Evolutionary conservation across 345 rosid genomes (phyloP), one percentile per base, ranked within the genome.

Genomic region (Hibiscus syriacus): DNA sequence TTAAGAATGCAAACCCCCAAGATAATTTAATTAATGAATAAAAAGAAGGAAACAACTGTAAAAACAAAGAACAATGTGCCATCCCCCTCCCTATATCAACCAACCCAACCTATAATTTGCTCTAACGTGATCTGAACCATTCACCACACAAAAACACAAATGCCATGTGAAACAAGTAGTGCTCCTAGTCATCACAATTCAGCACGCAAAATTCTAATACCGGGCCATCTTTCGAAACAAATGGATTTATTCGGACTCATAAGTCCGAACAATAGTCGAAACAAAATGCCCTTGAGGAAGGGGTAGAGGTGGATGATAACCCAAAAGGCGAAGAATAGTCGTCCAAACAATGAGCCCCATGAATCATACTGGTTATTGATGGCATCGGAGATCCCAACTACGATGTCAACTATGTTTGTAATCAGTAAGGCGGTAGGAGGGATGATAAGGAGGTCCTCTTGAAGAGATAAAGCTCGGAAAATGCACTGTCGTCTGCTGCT

Each of bases 331-430:
- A n/a, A n/a, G n/a, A n/a, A n/a, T n/a, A n/a, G n/a, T n/a, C n/a
- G n/a, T n/a, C n/a, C n/a, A n/a, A 92, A 92, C 46, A 92, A 81
- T 0, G 98, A 97, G 20, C 98, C 98, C 98, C 98, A 92, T 0
- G 98, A 93, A 76, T 93, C 98, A 39, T 93, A 93, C 20, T 96
- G 97, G 4, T 93, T 93, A 78, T 92, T 93, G 75, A 93, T 93
- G 29, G 98, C 98, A 48, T 90, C 94, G 0, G 98, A 87, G 69
- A 93, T 16, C 23, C 98, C 98, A 0, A 92, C 98, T 11, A 92
- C 80, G 16, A 92, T 92, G 57, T 97, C 98, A 0, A 92, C 77
- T 6, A 93, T 73, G 77, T 93, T 93, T 22, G 90, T 89, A 67
- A 93, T 89, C 79, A 93, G 73, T 73, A 93, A 81, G 8, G 98